A percentile compares a stretch with the other conserved stretches of the same genome.
Conservation (phyloP, 352 stramenopile species). For the Globisporangium abappressorium region DNA sequence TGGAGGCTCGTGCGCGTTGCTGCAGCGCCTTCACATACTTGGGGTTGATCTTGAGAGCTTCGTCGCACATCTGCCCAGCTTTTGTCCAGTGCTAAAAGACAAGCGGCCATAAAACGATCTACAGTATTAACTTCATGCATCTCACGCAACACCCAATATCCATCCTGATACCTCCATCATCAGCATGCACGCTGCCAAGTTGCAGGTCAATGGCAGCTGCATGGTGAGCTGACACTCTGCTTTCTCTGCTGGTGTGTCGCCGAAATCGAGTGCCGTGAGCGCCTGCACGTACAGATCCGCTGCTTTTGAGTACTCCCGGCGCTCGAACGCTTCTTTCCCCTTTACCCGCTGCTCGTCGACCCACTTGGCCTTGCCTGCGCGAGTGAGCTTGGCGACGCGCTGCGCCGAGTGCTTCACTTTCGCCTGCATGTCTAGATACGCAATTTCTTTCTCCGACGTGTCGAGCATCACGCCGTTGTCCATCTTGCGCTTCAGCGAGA, state of each 20-base stretch:
- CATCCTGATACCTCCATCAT: slow-evolving; percentile 45
- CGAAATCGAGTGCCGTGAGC: slow-evolving; percentile 68
- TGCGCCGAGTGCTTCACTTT: slow-evolving; percentile 73
- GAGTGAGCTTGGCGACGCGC: slow-evolving; percentile 37
- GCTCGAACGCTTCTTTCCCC: slow-evolving; percentile 58
- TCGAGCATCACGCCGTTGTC: slow-evolving; percentile 83
- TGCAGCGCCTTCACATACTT: slow-evolving; percentile 52
- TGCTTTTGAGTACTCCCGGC: slow-evolving; percentile 39
- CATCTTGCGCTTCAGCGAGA: slow-evolving; percentile 67
- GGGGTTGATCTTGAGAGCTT: slow-evolving; percentile 48
- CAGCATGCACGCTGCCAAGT: slow-evolving; percentile 72
- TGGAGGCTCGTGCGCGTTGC: slow-evolving; percentile 59
- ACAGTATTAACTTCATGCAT: too few species aligned
- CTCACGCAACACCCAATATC: too few species aligned
- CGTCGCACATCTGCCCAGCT: slow-evolving; percentile 50
- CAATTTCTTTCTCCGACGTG: slow-evolving; percentile 69
- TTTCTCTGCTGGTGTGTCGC: slow-evolving; percentile 30
- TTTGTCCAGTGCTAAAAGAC: slow-evolving; percentile 59
- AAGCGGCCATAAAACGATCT: background rate
- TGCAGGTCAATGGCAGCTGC: slow-evolving; percentile 78
- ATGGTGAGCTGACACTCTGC: slow-evolving; percentile 38
- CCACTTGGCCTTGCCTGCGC: slow-evolving; percentile 43
- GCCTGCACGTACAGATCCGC: slow-evolving; percentile 70
- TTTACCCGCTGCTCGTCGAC: slow-evolving; percentile 32
- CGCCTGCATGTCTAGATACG: slow-evolving; percentile 69